A percentile compares a stretch with the other conserved stretches of the same genome.
phyloP scores from a whole-genome alignment of 805 yeast genomes.

The Ogataea wickerhamii region DNA sequence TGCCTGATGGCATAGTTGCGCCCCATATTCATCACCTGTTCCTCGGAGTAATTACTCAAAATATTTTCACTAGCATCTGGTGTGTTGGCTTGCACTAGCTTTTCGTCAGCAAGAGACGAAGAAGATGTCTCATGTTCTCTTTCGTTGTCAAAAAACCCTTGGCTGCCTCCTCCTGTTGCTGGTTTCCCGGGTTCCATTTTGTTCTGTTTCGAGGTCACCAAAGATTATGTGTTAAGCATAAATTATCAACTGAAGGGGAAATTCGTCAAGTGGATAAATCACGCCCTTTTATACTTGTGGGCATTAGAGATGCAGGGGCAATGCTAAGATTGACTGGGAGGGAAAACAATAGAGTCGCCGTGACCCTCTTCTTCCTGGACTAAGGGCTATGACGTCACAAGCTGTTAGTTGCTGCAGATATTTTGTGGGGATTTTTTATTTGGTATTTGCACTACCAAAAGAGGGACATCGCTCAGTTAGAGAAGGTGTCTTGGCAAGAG shows the following conservation, averaged over 20 bases:
- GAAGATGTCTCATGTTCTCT: conserved; percentile 7
- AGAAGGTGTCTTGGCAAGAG: neutral
- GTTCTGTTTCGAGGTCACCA: no score
- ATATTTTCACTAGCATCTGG: conserved; percentile 38
- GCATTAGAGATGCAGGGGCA: no score
- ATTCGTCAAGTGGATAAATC: no score
- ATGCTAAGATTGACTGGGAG: no score
- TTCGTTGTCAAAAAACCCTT: conserved; percentile 12
- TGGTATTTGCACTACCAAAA: neutral
- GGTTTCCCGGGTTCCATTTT: neutral
- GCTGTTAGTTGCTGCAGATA: neutral
- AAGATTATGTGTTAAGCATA: no score
- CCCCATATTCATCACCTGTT: conserved; percentile 68
- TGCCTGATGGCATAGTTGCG: conserved; percentile 58
- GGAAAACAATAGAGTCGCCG: no score
- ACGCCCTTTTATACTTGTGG: no score
- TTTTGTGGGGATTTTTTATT: neutral
- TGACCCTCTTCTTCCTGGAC: no score
- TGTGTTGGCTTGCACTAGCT: conserved; percentile 6
- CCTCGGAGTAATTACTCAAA: conserved; percentile 53
- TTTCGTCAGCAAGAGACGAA: conserved; percentile 14
- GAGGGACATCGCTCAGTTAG: neutral
- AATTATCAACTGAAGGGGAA: no score
- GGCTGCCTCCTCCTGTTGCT: neutral
- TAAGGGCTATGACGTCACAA: neutral